Base-by-base conservation (phyloP, 495 filamentous ascomycete species). In the Penicillium paxilli region DNA sequence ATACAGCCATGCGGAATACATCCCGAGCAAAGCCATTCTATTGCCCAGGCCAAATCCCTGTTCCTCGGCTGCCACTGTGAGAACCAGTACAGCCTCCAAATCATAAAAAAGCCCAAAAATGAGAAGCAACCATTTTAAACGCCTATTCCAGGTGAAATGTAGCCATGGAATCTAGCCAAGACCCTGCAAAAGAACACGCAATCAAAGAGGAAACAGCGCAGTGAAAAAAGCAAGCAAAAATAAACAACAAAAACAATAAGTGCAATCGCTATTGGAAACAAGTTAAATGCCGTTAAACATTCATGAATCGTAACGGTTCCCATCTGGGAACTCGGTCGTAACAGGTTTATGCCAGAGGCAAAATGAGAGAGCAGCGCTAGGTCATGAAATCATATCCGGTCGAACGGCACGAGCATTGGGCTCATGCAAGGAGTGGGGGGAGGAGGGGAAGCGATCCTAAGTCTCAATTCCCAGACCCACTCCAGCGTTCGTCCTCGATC, bases 401-500 rank as follows among this genome's bases (percentile, higher is more conserved):
- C 22, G 44, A 20, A 26, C 23, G 30, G 11, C 21, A 19, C 26
- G 19, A 49, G 26, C 28, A 14, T 45, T 30, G 44, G 19, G 20
- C 8, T 40, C 23, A 25, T 41, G 33, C 40, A 42, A 19, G 23
- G 17, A 41, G 47, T 49, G 58, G 53, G 42, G 58, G 30, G n/a
- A n/a, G n/a, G n/a, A n/a, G n/a, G n/a, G n/a, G n/a, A n/a, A n/a
- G n/a, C 24, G 52, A 20, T 47, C 51, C 70, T 70, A 80, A 44
- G 67, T 64, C 32, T 72, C 67, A 59, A 89, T 89, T 38, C 87
- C 87, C 57, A 90, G 72, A 16, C 87, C 87, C 47, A 89, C 79
- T 40, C 69, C 70, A 12, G 75, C 71, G 44, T 70, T 79, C 47
- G 80, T 73, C 57, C 80, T 77, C 35, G 80, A 66, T 74, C 82